A percentile compares a stretch with the other conserved stretches of the same genome.
Evolutionary conservation across 73 alveolate genomes (phyloP).

Genomic region (Tetrahymena malaccensis): DNA sequence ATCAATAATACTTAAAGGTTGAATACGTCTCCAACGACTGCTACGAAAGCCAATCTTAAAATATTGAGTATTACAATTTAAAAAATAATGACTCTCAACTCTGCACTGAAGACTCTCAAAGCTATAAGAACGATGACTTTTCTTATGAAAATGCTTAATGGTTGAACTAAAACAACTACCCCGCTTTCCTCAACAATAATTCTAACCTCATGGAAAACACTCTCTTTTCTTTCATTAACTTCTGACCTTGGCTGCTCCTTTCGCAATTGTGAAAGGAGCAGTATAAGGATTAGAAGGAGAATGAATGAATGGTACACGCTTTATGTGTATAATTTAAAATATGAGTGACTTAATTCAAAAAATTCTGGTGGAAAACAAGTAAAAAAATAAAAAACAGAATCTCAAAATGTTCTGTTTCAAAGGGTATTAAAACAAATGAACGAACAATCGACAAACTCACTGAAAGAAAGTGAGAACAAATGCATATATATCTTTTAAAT

Average conservation of each 20-base stretch:
- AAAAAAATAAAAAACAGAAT: not conserved
- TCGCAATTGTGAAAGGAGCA: not conserved
- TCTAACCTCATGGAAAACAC: not conserved
- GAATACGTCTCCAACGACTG: not conserved
- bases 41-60: not conserved
- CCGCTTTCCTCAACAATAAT: not conserved
- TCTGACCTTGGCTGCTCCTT: conserved; percentile 1
- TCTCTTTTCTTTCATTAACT: not conserved
- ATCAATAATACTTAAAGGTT: not conserved
- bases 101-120: not conserved
- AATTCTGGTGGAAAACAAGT: not conserved
- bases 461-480: too few species aligned
- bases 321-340: not conserved
- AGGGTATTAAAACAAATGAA: too few species aligned
- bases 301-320: not conserved
- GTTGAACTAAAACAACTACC: not conserved
- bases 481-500: too few species aligned
- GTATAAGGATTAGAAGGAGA: not conserved
- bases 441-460: too few species aligned
- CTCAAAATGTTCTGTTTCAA: too few species aligned
- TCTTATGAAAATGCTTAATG: not conserved
- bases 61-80: not conserved
- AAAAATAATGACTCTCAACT: not conserved
- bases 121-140: not conserved
- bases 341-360: not conserved